These are phyloP conservation scores for Penicillium sp. DNA, from an alignment of 2,329 filamentous ascomycete genomes.

Conservation along the genomic window DNA sequence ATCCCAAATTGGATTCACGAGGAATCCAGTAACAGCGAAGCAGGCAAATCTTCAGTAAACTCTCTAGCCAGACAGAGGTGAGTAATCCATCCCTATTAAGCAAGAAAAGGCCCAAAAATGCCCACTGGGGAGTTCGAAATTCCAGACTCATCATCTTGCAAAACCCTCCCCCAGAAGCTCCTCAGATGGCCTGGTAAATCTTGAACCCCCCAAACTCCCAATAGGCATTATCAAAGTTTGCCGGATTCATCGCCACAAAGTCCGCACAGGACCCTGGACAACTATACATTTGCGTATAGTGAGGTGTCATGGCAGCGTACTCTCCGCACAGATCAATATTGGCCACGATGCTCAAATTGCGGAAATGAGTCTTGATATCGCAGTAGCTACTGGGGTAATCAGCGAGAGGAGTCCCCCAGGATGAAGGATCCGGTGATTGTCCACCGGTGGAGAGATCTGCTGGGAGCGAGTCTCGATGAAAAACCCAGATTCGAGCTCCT, in stretches of 20 bases:
- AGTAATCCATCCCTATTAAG: no score
- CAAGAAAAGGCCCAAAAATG: no score
- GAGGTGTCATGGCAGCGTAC: constrained; percentile 38
- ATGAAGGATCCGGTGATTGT: constrained; percentile 50
- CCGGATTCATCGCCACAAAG: constrained; percentile 53
- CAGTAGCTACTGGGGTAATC: constrained; percentile 62
- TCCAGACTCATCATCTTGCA: no score
- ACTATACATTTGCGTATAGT: constrained; percentile 29
- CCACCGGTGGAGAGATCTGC: constrained; percentile 45
- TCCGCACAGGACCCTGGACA: constrained; percentile 52
- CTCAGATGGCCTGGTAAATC: constrained; percentile 45
- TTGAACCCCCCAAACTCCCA: constrained; percentile 61
- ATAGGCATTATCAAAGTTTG: constrained; percentile 53
- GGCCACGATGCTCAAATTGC: constrained; percentile 59
- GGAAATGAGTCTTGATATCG: constrained; percentile 54
- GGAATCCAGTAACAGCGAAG: no score
- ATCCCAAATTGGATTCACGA: no score
- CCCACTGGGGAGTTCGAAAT: no score
- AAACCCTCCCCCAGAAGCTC: no score
- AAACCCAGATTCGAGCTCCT: constrained; percentile 62
- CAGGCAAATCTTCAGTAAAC: no score
- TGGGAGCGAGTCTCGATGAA: constrained; percentile 45
- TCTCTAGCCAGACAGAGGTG: no score
- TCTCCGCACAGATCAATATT: constrained; percentile 62
- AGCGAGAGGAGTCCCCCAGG: constrained; percentile 57